phyloP scores from a whole-genome alignment of 495 filamentous ascomycete genomes.

The Penicillium dipodomyicola region DNA sequence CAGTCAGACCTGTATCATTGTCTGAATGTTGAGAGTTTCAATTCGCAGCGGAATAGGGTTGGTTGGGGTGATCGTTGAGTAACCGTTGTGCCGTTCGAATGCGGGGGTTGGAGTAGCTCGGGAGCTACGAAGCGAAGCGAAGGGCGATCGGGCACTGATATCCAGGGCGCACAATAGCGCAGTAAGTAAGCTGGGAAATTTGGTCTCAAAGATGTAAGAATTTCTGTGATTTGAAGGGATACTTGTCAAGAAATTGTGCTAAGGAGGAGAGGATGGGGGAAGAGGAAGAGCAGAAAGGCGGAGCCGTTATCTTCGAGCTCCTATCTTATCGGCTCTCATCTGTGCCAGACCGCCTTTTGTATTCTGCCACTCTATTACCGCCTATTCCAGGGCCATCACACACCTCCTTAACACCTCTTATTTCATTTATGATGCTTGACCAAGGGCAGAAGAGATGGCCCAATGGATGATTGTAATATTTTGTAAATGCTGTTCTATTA shows the following conservation, averaged over 20 bases:
- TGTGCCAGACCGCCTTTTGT: neutral
- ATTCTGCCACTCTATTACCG: conserved; percentile 4
- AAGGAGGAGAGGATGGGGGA: conserved; percentile 2
- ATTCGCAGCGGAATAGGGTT: neutral
- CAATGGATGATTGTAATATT: too few species aligned
- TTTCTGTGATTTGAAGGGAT: neutral
- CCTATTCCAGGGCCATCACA: neutral
- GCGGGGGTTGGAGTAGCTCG: conserved; percentile 14
- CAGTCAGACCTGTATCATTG: conserved; percentile 9
- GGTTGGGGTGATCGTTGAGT: neutral
- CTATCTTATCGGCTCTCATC: conserved; percentile 5
- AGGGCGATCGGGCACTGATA: neutral
- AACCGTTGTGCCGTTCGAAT: conserved; percentile 3
- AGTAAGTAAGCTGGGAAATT: neutral
- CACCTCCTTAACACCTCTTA: neutral
- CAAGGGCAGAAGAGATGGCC: neutral
- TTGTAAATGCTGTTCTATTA: too few species aligned
- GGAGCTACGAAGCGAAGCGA: conserved; percentile 5
- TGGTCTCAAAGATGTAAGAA: neutral
- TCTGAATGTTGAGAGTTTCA: neutral
- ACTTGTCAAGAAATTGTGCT: conserved; percentile 4
- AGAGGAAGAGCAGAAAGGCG: conserved; percentile 7
- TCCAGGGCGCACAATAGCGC: neutral
- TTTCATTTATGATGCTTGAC: neutral
- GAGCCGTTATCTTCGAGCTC: conserved; percentile 9